Evolutionary conservation across 768 basidiomycete genomes (phyloP), one percentile per base, ranked within the genome.

Genomic region (Piloderma croceum): DNA sequence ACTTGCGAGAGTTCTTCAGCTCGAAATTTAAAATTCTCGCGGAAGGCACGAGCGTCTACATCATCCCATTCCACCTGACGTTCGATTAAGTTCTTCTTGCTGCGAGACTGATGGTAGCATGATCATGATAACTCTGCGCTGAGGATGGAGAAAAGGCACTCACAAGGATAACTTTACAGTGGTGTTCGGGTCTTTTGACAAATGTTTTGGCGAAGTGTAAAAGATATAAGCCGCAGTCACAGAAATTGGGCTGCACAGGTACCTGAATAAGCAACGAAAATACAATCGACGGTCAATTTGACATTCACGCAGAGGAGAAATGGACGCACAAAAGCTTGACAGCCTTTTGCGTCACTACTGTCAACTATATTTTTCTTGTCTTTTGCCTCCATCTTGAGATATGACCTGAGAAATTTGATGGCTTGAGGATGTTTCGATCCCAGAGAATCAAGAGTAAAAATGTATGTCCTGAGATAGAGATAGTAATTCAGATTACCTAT

Each of bases 181-280:
- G 76, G 13, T 62, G 54, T 0, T 59, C 53, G 0, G 90, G 84
- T 39, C 83, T 63, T 6, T 56, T 62, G 60, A 96, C 76, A 54
- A 98, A 88, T 1, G 76, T 77, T 50, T 80, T 68, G 6, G 82
- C 85, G 37, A 90, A 90, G 54, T 98, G 91, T 9, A 98, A 67
- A 10, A 98, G 70, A 59, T 89, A 99, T 21, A 96, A 58, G 5
- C 96, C 96, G 50, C 96, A 99, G 58, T 97, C 93, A 53, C 82
- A 88, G 47, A 70, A 88, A 56, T 98, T 97, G 12, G 79, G 78
- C 56, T 99, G 96, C 18, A 69, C 66, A 3, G 94, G 94, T 3
- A 92, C 89, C 90, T 94, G 48, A 21, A 34, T 12, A 23, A 2
- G 29, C 34, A n/a, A 34, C 19, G 27, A 11, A 33, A 24, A 44